Evolutionary conservation across 345 rosid genomes (phyloP), one percentile per base, ranked within the genome.

Genomic region (Arabis hirsuta): DNA sequence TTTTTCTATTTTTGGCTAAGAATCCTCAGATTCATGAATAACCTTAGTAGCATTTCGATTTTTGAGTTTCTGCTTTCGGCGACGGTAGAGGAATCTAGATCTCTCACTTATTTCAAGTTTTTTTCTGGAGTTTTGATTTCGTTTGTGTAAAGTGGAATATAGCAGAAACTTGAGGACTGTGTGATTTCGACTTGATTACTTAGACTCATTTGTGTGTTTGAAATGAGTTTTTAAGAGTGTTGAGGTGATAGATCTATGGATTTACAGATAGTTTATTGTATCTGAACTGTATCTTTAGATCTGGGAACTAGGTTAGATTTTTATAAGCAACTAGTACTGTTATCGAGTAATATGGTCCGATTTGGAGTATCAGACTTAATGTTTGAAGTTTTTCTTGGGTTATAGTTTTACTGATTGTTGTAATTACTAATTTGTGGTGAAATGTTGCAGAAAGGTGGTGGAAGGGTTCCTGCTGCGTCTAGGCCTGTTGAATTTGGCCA

Each of bases 361-460:
- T 72, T 32, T 62, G 46, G 43, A 57, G 41, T 2, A 39, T 24
- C 9, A 16, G 46, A 65, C 27, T 45, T 38, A 34, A 12, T 42
- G 26, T 41, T 1, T 63, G 67, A 48, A 13, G 7, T 32, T 9
- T 54, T 19, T 1, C 20, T 45, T 20, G n/a, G 1, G 38, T 31
- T 45, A 34, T 63, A 54, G 3, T 22, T 56, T 0, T 26, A 32
- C 46, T 54, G 48, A 69, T 38, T 57, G n/a, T 4, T 29, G 57
- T 53, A 48, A 27, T 47, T 43, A 7, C 45, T n/a, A n/a, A n/a
- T n/a, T n/a, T n/a, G n/a, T 54, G 43, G 51, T 32, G 27, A 32
- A 22, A 9, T 12, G 45, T 75, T 76, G 79, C 86, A 90, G 96
- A 86, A 87, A 76, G 94, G 94, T 16, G 84, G 86, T 27, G 91